A percentile compares a stretch with the other conserved stretches of the same genome.
These are phyloP conservation scores for Protea cynaroides DNA, from an alignment of 164 flowering plant genomes.

Conservation along the genomic window DNA sequence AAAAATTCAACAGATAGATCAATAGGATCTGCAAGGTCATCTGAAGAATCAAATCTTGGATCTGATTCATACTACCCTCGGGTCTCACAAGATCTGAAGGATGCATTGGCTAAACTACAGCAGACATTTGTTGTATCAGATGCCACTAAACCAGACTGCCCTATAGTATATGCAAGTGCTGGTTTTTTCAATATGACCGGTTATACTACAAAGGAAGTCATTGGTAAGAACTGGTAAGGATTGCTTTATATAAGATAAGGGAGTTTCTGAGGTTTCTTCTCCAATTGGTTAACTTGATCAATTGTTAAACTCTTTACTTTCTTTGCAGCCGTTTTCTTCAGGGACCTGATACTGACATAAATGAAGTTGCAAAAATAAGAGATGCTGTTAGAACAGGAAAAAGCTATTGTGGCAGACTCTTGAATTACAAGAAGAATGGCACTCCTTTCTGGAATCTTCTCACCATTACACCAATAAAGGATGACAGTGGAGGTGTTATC, in stretches of 20 bases:
- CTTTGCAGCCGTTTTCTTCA: conserved; percentile 89
- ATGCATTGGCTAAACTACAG: conserved; percentile 67
- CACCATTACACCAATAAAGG: conserved; percentile 84
- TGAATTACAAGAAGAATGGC: conserved; percentile 93
- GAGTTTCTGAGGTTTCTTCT: no score
- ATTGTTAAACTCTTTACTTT: neutral
- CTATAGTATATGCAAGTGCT: conserved; percentile 88
- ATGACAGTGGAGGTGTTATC: conserved; percentile 62
- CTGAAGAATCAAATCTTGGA: conserved; percentile 37
- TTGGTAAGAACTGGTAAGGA: conserved; percentile 85
- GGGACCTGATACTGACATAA: conserved; percentile 78
- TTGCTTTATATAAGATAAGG: neutral
- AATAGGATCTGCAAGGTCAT: conserved; percentile 36
- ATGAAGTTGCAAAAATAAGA: conserved; percentile 72
- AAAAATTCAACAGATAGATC: conserved; percentile 27
- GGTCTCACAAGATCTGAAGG: conserved; percentile 83
- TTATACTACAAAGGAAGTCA: conserved; percentile 71
- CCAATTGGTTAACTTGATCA: no score
- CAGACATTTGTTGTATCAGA: conserved; percentile 99
- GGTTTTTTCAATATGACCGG: conserved; percentile 94
- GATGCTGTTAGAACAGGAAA: conserved; percentile 52
- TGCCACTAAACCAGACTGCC: conserved; percentile 81
- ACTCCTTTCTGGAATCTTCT: conserved; percentile 97
- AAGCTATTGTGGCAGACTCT: conserved; percentile 86
- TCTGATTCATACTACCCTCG: conserved; percentile 40